Conservation (phyloP, 768 basidiomycete genomes). For the Russula lepida region DNA sequence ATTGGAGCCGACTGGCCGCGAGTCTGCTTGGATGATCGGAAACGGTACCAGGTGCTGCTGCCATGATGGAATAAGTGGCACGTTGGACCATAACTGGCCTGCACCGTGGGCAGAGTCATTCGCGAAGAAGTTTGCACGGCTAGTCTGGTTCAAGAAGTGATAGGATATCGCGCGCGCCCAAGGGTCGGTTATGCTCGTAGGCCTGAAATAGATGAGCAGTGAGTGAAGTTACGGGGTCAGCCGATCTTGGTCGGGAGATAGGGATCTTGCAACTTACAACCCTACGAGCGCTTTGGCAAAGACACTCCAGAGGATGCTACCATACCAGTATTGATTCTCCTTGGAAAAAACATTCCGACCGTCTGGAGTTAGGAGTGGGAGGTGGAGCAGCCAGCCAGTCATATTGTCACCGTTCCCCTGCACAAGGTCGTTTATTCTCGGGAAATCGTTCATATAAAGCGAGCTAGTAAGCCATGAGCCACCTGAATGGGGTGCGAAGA, state of each 20-base stretch:
- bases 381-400: constrained; percentile 48
- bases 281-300: constrained; percentile 46
- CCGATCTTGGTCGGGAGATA: background rate
- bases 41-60: constrained; percentile 47
- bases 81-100: constrained; percentile 60
- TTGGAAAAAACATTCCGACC: constrained; percentile 38
- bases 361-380: constrained; percentile 47
- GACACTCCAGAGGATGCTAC: constrained; percentile 45
- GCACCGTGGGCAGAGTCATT: constrained; percentile 56
- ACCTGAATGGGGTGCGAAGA: constrained; percentile 28
- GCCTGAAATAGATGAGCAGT: constrained; percentile 31
- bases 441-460: too few species aligned
- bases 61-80: constrained; percentile 45
- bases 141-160: constrained; percentile 58
- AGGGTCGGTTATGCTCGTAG: constrained; percentile 59
- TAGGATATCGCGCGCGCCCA: constrained; percentile 61
- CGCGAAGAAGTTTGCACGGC: constrained; percentile 49
- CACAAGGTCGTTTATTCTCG: constrained; percentile 46
- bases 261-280: constrained; percentile 36
- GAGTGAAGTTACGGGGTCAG: background rate
- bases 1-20: constrained; percentile 41
- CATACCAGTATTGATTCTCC: constrained; percentile 45
- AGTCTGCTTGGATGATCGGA: constrained; percentile 56
- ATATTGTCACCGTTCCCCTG: constrained; percentile 44
- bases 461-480: constrained; percentile 61